Conservation (phyloP, 208 protist species). For the Trichomonas tenax region DNA sequence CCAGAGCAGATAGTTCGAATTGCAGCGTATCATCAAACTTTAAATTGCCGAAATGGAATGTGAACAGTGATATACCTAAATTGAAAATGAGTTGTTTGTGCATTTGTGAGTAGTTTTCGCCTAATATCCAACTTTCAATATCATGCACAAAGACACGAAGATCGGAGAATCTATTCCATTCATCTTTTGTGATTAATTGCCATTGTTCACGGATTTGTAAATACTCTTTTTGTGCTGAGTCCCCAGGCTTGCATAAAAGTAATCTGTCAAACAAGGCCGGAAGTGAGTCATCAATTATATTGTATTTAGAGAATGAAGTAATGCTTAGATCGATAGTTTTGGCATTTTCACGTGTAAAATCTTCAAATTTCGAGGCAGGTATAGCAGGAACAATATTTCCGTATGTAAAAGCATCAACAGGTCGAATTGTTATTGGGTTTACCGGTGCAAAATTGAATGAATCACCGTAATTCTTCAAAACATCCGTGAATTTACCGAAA, state of each 20-base stretch:
- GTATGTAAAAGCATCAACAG: background rate
- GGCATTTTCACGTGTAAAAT: background rate
- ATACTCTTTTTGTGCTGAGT: background rate
- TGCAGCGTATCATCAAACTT: background rate
- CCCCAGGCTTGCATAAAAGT: background rate
- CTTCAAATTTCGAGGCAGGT: background rate
- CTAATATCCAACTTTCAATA: background rate
- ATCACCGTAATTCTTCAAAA: background rate
- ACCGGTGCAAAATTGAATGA: background rate
- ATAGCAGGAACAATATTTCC: background rate
- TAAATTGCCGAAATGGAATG: background rate
- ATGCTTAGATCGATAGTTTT: background rate
- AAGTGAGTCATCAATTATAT: background rate
- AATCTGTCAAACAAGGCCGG: background rate
- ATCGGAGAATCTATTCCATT: background rate
- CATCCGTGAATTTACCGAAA: background rate
- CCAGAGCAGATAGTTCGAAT: background rate
- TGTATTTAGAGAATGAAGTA: background rate
- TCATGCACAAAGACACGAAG: background rate
- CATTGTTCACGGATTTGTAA: background rate
- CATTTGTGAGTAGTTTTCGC: background rate
- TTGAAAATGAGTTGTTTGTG: conserved; percentile 3
- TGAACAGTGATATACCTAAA: background rate
- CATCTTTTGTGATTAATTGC: background rate
- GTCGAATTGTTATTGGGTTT: background rate